A percentile compares a stretch with the other conserved stretches of the same genome.
These are phyloP conservation scores for Borovskyia barvae DNA, from an alignment of 208 protist genomes.

Conservation along the genomic window DNA sequence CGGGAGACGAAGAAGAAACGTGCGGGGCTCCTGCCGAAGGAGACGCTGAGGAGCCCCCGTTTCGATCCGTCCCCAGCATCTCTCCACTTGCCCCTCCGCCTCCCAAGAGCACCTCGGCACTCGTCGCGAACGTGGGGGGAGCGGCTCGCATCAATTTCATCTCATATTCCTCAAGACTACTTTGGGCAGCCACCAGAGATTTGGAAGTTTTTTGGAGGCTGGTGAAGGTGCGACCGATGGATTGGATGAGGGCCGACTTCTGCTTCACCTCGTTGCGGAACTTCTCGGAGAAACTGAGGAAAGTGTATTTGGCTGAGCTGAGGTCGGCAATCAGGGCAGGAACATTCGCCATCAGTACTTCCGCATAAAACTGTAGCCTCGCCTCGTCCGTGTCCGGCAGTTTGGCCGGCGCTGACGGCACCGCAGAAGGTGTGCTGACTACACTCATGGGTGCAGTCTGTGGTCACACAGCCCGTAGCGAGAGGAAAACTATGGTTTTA, in stretches of 20 bases:
- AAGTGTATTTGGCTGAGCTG: constrained; percentile 64
- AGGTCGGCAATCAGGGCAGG: constrained; percentile 56
- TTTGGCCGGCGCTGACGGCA: neutral
- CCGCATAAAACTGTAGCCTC: constrained; percentile 55
- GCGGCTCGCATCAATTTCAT: constrained; percentile 38
- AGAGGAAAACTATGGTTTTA: too few relatives aligned
- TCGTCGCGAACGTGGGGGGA: constrained; percentile 42
- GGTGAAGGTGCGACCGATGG: constrained; percentile 45
- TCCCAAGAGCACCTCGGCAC: constrained; percentile 23
- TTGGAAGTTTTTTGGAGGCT: constrained; percentile 29
- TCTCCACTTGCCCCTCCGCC: constrained; percentile 2
- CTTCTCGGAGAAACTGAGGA: constrained; percentile 71
- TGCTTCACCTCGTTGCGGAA: constrained; percentile 66
- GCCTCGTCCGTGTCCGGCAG: constrained; percentile 37
- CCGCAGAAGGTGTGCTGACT: neutral
- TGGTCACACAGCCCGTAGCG: too few relatives aligned
- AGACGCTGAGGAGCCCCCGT: neutral
- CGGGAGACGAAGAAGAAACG: neutral
- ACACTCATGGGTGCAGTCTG: too few relatives aligned
- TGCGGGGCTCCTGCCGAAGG: neutral
- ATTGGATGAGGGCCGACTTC: constrained; percentile 56
- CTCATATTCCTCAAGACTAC: constrained; percentile 30
- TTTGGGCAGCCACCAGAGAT: constrained; percentile 9
- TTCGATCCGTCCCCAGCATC: too few relatives aligned
- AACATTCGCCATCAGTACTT: constrained; percentile 70